Evolutionary conservation across 2,329 filamentous ascomycete genomes (phyloP), one percentile per base, ranked within the genome.

Genomic region (Phyllosticta ampelicida): DNA sequence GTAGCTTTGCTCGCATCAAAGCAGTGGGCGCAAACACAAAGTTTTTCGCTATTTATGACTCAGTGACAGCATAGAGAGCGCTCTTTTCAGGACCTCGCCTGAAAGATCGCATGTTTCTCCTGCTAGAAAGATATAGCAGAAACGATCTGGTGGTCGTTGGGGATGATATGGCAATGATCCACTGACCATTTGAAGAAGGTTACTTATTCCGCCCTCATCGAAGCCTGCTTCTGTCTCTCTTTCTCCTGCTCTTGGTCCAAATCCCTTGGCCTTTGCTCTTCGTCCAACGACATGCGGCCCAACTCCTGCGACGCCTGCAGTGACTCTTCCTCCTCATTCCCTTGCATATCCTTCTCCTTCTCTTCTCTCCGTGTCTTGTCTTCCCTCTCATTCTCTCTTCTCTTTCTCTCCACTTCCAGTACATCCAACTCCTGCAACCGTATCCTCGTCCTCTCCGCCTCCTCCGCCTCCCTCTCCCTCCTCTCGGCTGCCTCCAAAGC

Each of bases 401-500:
- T 36, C 59, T 50, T 56, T 36, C 51, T 28, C 23, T 51, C 56
- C 53, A 23, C 67, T 62, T 71, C 72, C 63, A 77, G 71, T 62
- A 78, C 75, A 53, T 74, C 68, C 26, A 73, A 76, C 58, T 74
- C 76, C 48, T 65, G 77, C 69, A 60, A 68, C 67, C 57, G 70
- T 62, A 51, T 65, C 53, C 62, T 64, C 62, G 66, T 73, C 65
- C 64, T 67, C 62, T 71, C 70, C 20, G 64, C 64, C 48, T 66
- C 67, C 59, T 82, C 78, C 67, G 81, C 80, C 66, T 76, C 75
- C 62, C 67, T 73, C 64, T 83, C 82, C 75, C 95, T 78, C 70
- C 87, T 87, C 69, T 95, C 90, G 2, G 63, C 70, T 30, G 69
- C 75, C 72, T 91, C 85, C 74, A 99, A 75, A 3, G 79, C 85